phyloP scores from a whole-genome alignment of 2,329 filamentous ascomycete species.

The Cercospora sp. region DNA sequence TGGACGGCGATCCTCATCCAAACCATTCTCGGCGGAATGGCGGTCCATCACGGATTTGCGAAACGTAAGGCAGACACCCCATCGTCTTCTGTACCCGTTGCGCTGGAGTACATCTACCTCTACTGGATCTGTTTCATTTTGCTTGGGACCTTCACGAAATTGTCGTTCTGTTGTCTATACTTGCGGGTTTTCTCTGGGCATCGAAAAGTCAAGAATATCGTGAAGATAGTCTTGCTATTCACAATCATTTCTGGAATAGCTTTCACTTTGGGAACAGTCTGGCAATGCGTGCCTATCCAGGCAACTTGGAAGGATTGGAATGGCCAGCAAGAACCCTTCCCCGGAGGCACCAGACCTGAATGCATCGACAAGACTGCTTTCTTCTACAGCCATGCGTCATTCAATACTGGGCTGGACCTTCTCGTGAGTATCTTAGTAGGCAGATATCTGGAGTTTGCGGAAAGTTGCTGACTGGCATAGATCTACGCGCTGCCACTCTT shows the following conservation, averaged over 20 bases:
- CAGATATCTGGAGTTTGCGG: background rate
- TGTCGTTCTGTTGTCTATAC: constrained; percentile 34
- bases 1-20: constrained; percentile 27
- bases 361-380: constrained; percentile 30
- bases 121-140: constrained; percentile 36
- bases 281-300: constrained; percentile 31
- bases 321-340: background rate
- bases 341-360: background rate
- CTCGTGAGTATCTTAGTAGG: constrained; percentile 24
- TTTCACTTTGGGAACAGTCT: constrained; percentile 32
- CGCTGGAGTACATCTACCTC: constrained; percentile 34
- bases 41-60: constrained; percentile 32
- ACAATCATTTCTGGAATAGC: constrained; percentile 24
- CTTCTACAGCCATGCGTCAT: constrained; percentile 34
- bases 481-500: constrained; percentile 37
- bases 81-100: background rate
- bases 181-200: constrained; percentile 29
- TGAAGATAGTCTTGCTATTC: constrained; percentile 17
- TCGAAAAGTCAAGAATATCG: constrained; percentile 16
- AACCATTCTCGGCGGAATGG: constrained; percentile 27
- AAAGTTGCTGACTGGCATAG: constrained; percentile 4
- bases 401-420: constrained; percentile 35
- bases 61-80: constrained; percentile 26
- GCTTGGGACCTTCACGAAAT: constrained; percentile 32
- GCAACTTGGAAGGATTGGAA: constrained; percentile 27